Base-by-base conservation (phyloP, 129 eudicot species). In the Logfia minima region DNA sequence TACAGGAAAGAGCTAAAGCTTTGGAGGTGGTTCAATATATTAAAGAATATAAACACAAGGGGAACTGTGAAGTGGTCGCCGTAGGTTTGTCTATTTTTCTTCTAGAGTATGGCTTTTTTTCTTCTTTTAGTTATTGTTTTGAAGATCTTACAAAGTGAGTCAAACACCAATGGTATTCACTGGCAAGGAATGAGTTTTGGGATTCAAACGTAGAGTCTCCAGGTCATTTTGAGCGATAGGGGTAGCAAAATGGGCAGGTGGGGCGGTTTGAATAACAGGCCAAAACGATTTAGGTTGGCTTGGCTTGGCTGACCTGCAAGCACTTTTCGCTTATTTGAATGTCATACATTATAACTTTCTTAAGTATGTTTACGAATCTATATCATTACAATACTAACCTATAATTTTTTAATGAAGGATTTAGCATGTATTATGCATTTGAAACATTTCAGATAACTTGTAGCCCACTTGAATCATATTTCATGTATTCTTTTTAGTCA, bases 1-100 rank as follows among this genome's bases (percentile, higher is more conserved):
- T 86, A 84, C 96, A 85, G 64, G 96, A 90, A 83, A 83, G 92
- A 74, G 96, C 96, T 70, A 90, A 90, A 84, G 92, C 96, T 32
- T 82, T 90, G 79, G 96, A 90, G 77, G 96, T 90, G 70, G 90
- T 90, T 84, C 84, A 90, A 75, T 87, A 83, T 80, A 75, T 90
- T 7, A 90, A 90, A 80, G 90, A 90, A 67, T 67, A 83, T 73
- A 85, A 90, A 75, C 96, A 90, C 75, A 83, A 81, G 48, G 92
- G 96, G 45, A 74, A 81, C 28, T 90, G 96, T 74, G 92, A 87
- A 31, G 87, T 90, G 8, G 96, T 87, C 56, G 82, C 92, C 34
- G 84, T 90, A 66, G 96, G 96, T 90, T 39, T 66, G 87, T 75
- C 17, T 65, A 22, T 26, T 62, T 31, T 22, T 17, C 70, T 56